Conservation (phyloP, 1,139 yeast genomes). For the Spathaspora sp. region DNA sequence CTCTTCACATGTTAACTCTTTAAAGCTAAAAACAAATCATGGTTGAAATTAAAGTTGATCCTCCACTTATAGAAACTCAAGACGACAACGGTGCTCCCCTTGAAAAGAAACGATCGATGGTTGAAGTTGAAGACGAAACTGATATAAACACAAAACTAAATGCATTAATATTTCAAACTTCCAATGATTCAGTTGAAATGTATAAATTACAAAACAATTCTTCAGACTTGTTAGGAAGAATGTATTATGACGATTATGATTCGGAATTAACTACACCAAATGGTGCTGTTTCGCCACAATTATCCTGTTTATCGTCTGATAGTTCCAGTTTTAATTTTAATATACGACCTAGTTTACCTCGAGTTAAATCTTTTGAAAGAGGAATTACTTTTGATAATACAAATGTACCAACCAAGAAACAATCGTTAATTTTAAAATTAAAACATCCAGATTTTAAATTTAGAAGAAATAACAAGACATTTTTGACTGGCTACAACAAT, state of each 20-base stretch:
- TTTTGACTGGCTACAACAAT: conserved; percentile 60
- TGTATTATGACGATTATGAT: conserved; percentile 47
- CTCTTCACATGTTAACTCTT: background rate
- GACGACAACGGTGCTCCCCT: background rate
- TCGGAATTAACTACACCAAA: conserved; percentile 29
- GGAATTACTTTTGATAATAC: conserved; percentile 58
- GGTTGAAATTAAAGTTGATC: background rate
- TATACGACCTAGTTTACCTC: background rate
- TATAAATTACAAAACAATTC: conserved; percentile 41
- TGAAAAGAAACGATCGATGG: conserved; percentile 5
- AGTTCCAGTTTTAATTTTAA: conserved; percentile 1
- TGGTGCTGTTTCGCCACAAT: conserved; percentile 16
- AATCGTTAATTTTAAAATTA: conserved; percentile 50
- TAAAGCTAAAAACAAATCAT: background rate
- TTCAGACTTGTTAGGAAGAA: conserved; percentile 43
- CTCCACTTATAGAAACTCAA: background rate
- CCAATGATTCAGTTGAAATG: conserved; percentile 41
- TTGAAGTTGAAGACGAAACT: conserved; percentile 25
- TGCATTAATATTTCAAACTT: conserved; percentile 41
- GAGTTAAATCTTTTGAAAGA: conserved; percentile 21
- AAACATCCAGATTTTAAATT: conserved; percentile 57
- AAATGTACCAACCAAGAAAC: conserved; percentile 34
- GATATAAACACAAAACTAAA: conserved; percentile 39
- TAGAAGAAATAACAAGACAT: conserved; percentile 59
- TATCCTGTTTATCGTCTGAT: conserved; percentile 2